A percentile compares a stretch with the other conserved stretches of the same genome.
Conservation (phyloP, 2,329 filamentous ascomycete genomes). For the Hypoxylon sp. region DNA sequence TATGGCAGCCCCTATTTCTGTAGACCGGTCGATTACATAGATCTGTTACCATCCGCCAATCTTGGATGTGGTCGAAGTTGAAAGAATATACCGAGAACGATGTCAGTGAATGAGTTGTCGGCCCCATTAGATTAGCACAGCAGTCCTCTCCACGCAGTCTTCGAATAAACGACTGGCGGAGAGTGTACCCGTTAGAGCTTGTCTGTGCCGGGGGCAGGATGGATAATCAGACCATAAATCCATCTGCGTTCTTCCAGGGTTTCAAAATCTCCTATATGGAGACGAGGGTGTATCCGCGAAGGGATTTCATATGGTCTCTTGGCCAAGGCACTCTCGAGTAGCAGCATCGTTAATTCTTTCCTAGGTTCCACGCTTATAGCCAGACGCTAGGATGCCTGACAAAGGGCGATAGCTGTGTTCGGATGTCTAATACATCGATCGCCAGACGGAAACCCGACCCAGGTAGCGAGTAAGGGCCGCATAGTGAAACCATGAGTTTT, state of each 20-base stretch:
- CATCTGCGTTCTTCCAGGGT: neutral
- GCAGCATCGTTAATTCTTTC: constrained; percentile 6
- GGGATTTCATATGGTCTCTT: neutral
- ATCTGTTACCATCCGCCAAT: neutral
- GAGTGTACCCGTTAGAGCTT: constrained; percentile 17
- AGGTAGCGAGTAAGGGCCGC: constrained; percentile 18
- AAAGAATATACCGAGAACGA: neutral
- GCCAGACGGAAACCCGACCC: too few relatives aligned
- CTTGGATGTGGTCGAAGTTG: neutral
- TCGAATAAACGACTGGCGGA: constrained; percentile 9
- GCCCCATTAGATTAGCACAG: constrained; percentile 7
- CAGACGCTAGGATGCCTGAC: neutral
- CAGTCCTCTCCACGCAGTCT: constrained; percentile 9
- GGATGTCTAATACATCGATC: neutral
- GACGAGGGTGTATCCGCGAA: neutral
- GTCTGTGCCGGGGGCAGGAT: constrained; percentile 4
- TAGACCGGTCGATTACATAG: too few relatives aligned
- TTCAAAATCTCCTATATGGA: neutral
- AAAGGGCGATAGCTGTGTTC: neutral
- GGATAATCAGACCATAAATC: constrained; percentile 8
- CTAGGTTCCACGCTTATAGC: neutral
- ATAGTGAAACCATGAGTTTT: neutral
- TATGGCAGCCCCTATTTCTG: neutral
- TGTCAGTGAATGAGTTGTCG: too few relatives aligned
- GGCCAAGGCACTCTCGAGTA: constrained; percentile 4